These are phyloP conservation scores for Zygoascus ofunaensis DNA, from an alignment of 805 yeast genomes.

Conservation along the genomic window DNA sequence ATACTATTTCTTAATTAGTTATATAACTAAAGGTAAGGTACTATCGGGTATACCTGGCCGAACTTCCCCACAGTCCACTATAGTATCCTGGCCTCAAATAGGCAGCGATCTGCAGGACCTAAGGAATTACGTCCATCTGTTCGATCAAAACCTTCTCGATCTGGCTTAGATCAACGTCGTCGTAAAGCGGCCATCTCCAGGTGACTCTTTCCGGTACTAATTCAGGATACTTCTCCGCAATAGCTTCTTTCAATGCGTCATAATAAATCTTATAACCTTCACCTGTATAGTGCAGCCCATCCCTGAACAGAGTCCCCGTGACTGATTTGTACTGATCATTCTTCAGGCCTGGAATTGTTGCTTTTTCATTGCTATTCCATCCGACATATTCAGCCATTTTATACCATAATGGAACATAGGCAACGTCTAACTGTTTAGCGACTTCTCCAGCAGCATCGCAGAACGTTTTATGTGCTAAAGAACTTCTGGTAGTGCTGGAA, in stretches of 20 bases:
- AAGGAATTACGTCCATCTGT: too few species aligned
- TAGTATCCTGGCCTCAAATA: too few species aligned
- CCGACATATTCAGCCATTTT: slow-evolving; percentile 35
- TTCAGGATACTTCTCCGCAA: slow-evolving; percentile 41
- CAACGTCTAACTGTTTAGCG: slow-evolving; percentile 38
- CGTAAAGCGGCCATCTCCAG: not conserved
- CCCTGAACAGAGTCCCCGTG: slow-evolving; percentile 28
- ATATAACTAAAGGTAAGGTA: too few species aligned
- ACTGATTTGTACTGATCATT: not conserved
- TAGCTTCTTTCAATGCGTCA: slow-evolving; percentile 33
- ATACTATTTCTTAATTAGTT: too few species aligned
- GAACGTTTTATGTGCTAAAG: slow-evolving; percentile 31
- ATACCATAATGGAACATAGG: slow-evolving; percentile 48
- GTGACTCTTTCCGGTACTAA: slow-evolving; percentile 13
- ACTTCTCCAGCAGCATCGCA: slow-evolving; percentile 40
- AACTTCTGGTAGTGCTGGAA: slow-evolving; percentile 23
- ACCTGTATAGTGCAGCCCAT: slow-evolving; percentile 56
- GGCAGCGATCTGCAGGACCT: too few species aligned
- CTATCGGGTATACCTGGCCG: too few species aligned
- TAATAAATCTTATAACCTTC: slow-evolving; percentile 44
- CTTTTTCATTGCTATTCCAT: slow-evolving; percentile 29
- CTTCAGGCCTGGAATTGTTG: slow-evolving; percentile 5
- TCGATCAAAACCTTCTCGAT: not conserved
- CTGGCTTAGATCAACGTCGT: slow-evolving; percentile 3
- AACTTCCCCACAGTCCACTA: too few species aligned